These are phyloP conservation scores for Colletotrichum lindemuthianum DNA, from an alignment of 2,329 filamentous ascomycete genomes.

Conservation along the genomic window DNA sequence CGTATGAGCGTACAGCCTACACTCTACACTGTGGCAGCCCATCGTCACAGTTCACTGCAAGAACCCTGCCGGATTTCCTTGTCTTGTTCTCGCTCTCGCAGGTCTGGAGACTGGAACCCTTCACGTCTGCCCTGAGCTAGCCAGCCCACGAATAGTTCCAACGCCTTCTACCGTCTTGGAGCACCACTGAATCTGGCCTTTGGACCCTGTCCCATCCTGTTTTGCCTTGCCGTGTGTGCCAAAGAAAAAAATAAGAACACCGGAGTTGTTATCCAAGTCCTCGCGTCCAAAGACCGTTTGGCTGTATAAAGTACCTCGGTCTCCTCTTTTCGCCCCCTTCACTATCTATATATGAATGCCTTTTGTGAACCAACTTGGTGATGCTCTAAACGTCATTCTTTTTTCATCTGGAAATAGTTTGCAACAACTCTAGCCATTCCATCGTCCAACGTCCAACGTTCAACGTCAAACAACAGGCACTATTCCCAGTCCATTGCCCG, in stretches of 20 bases:
- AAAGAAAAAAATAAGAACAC: too few relatives aligned
- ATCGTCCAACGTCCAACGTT: background rate
- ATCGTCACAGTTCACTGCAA: too few relatives aligned
- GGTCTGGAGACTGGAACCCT: too few relatives aligned
- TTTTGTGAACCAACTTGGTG: background rate
- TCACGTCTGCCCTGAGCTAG: too few relatives aligned
- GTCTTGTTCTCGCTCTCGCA: too few relatives aligned
- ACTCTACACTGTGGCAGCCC: background rate
- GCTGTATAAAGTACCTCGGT: background rate
- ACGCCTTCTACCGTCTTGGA: background rate
- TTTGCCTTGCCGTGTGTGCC: background rate
- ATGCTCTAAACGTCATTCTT: background rate
- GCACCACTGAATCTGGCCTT: background rate
- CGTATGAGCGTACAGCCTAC: background rate
- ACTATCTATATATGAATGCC: background rate
- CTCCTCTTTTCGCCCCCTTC: conserved; percentile 10
- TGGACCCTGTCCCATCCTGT: background rate
- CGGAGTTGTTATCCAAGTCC: background rate
- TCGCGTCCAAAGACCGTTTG: background rate
- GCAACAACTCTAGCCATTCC: background rate
- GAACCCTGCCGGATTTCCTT: too few relatives aligned
- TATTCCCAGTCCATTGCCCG: background rate
- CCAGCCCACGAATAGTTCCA: too few relatives aligned
- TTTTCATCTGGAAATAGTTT: background rate
- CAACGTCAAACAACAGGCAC: background rate